These are phyloP conservation scores for Eucalyptus sp. DNA, from an alignment of 345 rosid species.

Conservation along the genomic window DNA sequence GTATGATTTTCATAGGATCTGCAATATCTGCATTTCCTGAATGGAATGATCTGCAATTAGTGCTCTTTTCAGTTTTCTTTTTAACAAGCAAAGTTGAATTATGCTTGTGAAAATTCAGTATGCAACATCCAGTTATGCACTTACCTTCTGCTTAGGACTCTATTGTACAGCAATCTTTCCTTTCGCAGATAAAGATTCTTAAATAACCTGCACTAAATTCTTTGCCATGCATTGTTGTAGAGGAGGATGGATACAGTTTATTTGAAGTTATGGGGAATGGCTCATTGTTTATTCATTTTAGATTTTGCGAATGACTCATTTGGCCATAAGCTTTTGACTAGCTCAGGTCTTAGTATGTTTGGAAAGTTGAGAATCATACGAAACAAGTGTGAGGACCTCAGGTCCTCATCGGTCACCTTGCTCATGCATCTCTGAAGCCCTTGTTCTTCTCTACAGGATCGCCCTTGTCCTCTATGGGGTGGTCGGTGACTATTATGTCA, in stretches of 20 bases:
- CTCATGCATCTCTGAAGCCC: background rate
- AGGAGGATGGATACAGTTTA: background rate
- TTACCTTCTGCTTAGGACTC: background rate
- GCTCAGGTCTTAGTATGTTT: background rate
- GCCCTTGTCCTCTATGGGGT: background rate
- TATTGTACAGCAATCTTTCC: background rate
- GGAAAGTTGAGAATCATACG: background rate
- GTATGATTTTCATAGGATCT: background rate
- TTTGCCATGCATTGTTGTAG: background rate
- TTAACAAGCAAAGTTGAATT: background rate
- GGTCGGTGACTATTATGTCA: background rate
- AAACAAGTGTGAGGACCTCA: background rate
- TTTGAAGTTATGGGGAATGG: background rate
- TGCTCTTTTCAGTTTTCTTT: background rate
- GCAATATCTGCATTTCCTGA: background rate
- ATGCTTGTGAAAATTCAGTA: background rate
- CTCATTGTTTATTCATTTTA: background rate
- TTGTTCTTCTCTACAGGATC: background rate
- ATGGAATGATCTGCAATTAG: background rate
- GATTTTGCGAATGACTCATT: background rate
- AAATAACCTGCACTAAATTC: background rate
- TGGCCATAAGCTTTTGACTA: background rate
- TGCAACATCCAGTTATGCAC: background rate
- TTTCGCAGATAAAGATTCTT: background rate
- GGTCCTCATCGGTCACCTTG: background rate